Percentiles rank a stretch among this genome's conserved stretches.
Evolutionary conservation across 2,329 filamentous ascomycete genomes (phyloP).

Genomic region (Neonectria faginata): DNA sequence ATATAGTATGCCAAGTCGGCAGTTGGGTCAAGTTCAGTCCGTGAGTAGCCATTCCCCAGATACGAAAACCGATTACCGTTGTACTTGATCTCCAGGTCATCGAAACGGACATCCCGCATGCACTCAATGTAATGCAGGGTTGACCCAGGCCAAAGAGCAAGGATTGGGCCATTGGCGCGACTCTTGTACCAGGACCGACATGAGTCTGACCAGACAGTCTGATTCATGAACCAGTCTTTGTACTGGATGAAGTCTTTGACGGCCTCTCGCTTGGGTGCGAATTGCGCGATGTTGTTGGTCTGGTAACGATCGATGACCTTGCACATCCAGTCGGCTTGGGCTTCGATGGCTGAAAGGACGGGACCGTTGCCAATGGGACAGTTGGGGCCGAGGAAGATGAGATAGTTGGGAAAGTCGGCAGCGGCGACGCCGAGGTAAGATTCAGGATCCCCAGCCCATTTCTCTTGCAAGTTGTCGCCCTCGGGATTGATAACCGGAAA

Average conservation of each 20-base stretch:
- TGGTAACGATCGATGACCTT: conserved; percentile 63
- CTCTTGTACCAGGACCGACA: conserved; percentile 63
- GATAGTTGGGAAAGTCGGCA: conserved; percentile 65
- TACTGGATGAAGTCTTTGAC: conserved; percentile 64
- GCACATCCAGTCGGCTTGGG: conserved; percentile 62
- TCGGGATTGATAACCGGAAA: conserved; percentile 62
- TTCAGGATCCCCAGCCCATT: conserved; percentile 59
- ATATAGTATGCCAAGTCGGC: conserved; percentile 57
- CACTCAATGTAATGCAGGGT: conserved; percentile 64
- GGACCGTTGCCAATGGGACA: conserved; percentile 53
- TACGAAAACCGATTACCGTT: conserved; percentile 53
- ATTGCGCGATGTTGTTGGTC: conserved; percentile 56
- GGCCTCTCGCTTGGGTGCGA: conserved; percentile 58
- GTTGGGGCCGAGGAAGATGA: conserved; percentile 59
- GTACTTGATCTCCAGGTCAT: conserved; percentile 59
- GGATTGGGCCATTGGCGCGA: conserved; percentile 56
- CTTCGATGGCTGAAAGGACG: conserved; percentile 58
- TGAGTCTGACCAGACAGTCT: conserved; percentile 53
- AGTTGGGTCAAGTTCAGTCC: conserved; percentile 53
- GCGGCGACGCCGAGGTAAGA: conserved; percentile 68
- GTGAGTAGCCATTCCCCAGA: conserved; percentile 58
- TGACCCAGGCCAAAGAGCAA: conserved; percentile 52
- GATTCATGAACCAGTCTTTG: conserved; percentile 57
- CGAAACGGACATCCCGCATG: conserved; percentile 56
- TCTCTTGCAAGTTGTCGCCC: conserved; percentile 63